Conservation (phyloP, 352 stramenopile genomes). For the Pythium insidiosum region DNA sequence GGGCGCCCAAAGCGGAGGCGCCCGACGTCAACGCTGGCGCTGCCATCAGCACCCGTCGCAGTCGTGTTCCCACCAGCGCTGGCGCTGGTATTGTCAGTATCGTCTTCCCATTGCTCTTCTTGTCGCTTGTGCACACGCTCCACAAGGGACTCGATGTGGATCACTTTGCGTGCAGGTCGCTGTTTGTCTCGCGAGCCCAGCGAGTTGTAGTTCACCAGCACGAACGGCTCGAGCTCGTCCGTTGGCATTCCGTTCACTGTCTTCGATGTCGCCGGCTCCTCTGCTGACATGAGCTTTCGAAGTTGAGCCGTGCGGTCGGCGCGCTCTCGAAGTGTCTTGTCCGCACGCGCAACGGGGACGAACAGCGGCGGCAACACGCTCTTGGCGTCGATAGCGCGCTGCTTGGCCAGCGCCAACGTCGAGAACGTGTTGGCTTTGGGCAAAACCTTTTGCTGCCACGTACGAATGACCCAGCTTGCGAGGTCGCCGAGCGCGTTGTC, state of each 20-base stretch:
- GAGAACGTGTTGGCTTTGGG: slow-evolving; percentile 30
- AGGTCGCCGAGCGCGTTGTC: slow-evolving; percentile 37
- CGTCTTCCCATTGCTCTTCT: slow-evolving; percentile 12
- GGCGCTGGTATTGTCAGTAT: slow-evolving; percentile 5
- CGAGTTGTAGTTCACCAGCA: slow-evolving; percentile 54
- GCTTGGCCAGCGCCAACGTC: slow-evolving; percentile 27
- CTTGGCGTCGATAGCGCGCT: slow-evolving; percentile 31
- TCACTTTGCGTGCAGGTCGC: slow-evolving; percentile 35
- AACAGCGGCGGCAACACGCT: slow-evolving; percentile 14
- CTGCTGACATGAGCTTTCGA: slow-evolving; percentile 6
- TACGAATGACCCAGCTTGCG: slow-evolving; percentile 52
- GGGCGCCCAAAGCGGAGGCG: too few species aligned
- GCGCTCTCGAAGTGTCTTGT: slow-evolving; percentile 12
- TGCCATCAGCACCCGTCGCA: too few species aligned
- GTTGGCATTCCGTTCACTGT: too few species aligned
- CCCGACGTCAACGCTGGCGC: too few species aligned
- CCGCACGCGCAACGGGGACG: slow-evolving; percentile 22
- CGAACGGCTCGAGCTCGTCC: slow-evolving; percentile 25
- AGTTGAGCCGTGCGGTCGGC: slow-evolving; percentile 14
- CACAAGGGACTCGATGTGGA: slow-evolving; percentile 50
- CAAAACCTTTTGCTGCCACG: slow-evolving; percentile 41
- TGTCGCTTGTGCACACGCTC: slow-evolving; percentile 33
- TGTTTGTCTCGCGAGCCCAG: slow-evolving; percentile 49
- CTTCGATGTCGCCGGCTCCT: slow-evolving; percentile 9
- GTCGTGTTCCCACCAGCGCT: too few species aligned